Conservation (phyloP, 2,329 filamentous ascomycete genomes). For the Aspergillus pseudonomiae region DNA sequence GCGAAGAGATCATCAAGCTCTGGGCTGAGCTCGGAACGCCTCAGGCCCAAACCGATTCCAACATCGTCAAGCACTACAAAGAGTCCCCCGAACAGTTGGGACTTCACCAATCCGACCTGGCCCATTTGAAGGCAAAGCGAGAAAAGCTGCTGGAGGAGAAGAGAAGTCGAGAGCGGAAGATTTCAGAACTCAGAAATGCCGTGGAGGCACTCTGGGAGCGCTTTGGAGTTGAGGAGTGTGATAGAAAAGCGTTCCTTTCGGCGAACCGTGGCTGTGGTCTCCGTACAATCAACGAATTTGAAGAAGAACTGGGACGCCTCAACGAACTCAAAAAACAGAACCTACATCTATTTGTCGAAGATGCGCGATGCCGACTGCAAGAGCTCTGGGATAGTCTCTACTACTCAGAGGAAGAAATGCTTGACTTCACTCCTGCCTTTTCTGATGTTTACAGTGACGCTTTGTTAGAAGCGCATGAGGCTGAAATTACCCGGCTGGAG, state of each 20-base stretch:
- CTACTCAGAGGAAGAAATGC: slow-evolving; percentile 97
- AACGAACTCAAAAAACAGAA: slow-evolving; percentile 96
- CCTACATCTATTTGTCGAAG: slow-evolving; percentile 92
- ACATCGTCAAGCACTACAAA: slow-evolving; percentile 85
- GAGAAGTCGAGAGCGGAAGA: slow-evolving; percentile 73
- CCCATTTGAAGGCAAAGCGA: slow-evolving; percentile 69
- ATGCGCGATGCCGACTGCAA: slow-evolving; percentile 85
- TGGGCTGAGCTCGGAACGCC: slow-evolving; percentile 96
- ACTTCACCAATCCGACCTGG: slow-evolving; percentile 83
- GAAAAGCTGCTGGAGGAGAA: slow-evolving; percentile 90
- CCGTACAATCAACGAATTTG: slow-evolving; percentile 91
- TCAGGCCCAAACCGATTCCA: slow-evolving; percentile 84
- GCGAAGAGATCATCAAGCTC: slow-evolving; percentile 85
- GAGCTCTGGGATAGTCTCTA: slow-evolving; percentile 94
- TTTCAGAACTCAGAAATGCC: slow-evolving; percentile 73
- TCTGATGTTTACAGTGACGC: slow-evolving; percentile 97
- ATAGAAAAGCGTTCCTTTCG: slow-evolving; percentile 83
- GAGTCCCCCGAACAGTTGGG: slow-evolving; percentile 93
- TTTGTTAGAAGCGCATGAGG: slow-evolving; percentile 89
- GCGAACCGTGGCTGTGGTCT: slow-evolving; percentile 88
- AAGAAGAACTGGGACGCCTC: slow-evolving; percentile 82
- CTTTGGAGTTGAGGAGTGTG: slow-evolving; percentile 77
- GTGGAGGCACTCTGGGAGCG: slow-evolving; percentile 92
- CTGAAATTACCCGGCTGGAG: slow-evolving; percentile 82
- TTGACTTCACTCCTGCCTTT: slow-evolving; percentile 95